These are phyloP conservation scores for Crepidotus variabilis DNA, from an alignment of 768 basidiomycete species.

Conservation along the genomic window DNA sequence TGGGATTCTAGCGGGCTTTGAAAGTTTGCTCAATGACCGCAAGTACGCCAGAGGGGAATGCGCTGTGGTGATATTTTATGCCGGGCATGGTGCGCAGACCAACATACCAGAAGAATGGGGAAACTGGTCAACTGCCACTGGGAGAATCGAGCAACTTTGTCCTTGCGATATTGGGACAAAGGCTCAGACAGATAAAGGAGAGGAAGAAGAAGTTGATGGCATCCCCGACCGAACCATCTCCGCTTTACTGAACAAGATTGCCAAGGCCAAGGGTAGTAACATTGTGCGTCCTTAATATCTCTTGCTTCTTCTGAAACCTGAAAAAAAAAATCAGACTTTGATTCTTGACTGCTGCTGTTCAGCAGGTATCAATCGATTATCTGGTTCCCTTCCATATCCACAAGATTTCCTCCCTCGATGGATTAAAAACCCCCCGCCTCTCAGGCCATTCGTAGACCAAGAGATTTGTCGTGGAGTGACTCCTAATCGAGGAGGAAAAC, in stretches of 20 bases:
- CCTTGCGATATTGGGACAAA: slow-evolving; percentile 26
- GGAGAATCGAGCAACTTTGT: slow-evolving; percentile 30
- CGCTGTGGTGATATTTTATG: slow-evolving; percentile 39
- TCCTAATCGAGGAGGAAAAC: slow-evolving; percentile 9
- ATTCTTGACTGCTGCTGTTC: slow-evolving; percentile 47
- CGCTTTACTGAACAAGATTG: slow-evolving; percentile 30
- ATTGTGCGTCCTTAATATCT: slow-evolving; percentile 26
- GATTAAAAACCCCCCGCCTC: slow-evolving; percentile 21
- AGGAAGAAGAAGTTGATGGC: slow-evolving; percentile 14
- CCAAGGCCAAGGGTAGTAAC: slow-evolving; percentile 37
- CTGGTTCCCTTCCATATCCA: background rate
- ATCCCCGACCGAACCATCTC: slow-evolving; percentile 44
- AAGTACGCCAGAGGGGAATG: slow-evolving; percentile 18
- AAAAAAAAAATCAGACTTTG: slow-evolving; percentile 30
- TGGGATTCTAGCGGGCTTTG: slow-evolving; percentile 29
- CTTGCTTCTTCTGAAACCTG: background rate
- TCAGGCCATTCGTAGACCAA: slow-evolving; percentile 22
- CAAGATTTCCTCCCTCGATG: slow-evolving; percentile 17
- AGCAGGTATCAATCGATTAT: slow-evolving; percentile 29
- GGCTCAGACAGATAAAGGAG: no score
- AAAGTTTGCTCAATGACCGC: slow-evolving; percentile 17
- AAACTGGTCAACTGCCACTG: slow-evolving; percentile 22
- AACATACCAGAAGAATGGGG: slow-evolving; percentile 26
- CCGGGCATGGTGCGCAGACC: slow-evolving; percentile 39
- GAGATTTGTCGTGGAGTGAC: slow-evolving; percentile 14